Percentiles rank a stretch among this genome's conserved stretches.
These are phyloP conservation scores for Candida insectalens DNA, from an alignment of 805 yeast species.

Conservation along the genomic window DNA sequence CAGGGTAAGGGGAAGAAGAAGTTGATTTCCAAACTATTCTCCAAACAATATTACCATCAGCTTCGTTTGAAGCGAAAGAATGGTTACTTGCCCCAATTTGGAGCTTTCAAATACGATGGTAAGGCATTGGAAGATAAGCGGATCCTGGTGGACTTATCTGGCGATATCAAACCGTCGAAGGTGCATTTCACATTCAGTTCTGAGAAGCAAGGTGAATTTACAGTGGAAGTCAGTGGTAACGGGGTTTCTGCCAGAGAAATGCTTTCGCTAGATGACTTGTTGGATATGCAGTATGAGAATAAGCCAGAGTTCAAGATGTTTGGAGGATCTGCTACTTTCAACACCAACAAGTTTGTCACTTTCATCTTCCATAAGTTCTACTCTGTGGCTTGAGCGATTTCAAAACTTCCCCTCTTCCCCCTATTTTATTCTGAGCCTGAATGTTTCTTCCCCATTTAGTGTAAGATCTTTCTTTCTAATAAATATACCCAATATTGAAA, in stretches of 20 bases:
- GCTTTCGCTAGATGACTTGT: constrained; percentile 60
- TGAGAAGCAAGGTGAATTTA: constrained; percentile 62
- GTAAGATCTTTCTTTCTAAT: background rate
- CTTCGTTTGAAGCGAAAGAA: constrained; percentile 56
- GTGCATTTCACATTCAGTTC: constrained; percentile 69
- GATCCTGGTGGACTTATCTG: constrained; percentile 14
- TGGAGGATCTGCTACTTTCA: constrained; percentile 58
- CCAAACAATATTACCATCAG: constrained; percentile 69
- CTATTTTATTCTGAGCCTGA: too few species aligned
- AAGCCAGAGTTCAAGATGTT: constrained; percentile 44
- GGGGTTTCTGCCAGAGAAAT: constrained; percentile 23
- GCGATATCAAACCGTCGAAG: constrained; percentile 27
- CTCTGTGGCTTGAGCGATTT: constrained; percentile 26
- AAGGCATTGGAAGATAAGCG: constrained; percentile 53
- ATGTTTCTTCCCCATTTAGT: too few species aligned
- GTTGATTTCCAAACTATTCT: constrained; percentile 34
- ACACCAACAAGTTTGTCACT: constrained; percentile 56
- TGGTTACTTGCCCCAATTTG: constrained; percentile 65
- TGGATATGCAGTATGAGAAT: constrained; percentile 67
- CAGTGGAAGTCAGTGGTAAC: constrained; percentile 65
- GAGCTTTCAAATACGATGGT: constrained; percentile 68
- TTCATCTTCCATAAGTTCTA: constrained; percentile 72
- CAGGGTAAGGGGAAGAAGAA: constrained; percentile 36
- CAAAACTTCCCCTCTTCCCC: too few species aligned
- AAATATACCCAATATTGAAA: background rate